A percentile compares a stretch with the other conserved stretches of the same genome.
Conservation (phyloP, 2,329 filamentous ascomycete genomes). For the Aspergillus unguis region DNA sequence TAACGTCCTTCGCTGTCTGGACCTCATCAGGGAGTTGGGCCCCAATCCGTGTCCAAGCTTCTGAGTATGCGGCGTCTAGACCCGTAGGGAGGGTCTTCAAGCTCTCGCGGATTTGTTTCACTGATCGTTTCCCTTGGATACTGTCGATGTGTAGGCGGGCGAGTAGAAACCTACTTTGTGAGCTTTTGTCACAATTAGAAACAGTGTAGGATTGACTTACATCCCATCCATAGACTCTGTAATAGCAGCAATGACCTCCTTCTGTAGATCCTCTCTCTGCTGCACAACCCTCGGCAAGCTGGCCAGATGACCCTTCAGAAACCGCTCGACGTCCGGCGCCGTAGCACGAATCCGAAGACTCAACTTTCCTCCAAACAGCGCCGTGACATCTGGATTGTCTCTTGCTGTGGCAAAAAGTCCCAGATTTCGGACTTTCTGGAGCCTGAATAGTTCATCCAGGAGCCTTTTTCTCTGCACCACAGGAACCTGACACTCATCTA, state of each 20-base stretch:
- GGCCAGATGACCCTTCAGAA: conserved; percentile 25
- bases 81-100: conserved; percentile 33
- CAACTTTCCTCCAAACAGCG: conserved; percentile 16
- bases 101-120: conserved; percentile 31
- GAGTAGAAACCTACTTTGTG: conserved; percentile 25
- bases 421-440: conserved; percentile 17
- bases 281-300: conserved; percentile 17
- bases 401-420: conserved; percentile 36
- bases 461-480: conserved; percentile 4
- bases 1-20: conserved; percentile 38
- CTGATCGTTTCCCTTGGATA: conserved; percentile 13
- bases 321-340: conserved; percentile 31
- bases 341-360: conserved; percentile 33
- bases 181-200: background rate
- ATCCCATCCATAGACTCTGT: conserved; percentile 30
- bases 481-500: conserved; percentile 27
- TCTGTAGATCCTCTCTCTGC: conserved; percentile 16
- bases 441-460: conserved; percentile 20
- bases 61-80: conserved; percentile 36
- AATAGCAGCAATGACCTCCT: conserved; percentile 23
- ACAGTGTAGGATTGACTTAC: conserved; percentile 23
- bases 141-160: conserved; percentile 24
- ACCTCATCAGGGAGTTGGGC: conserved; percentile 30
- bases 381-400: conserved; percentile 21
- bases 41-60: conserved; percentile 45